Percentiles rank a stretch among this genome's conserved stretches.
Conservation (phyloP, 164 flowering plant species). For the Cinnamomum chago region DNA sequence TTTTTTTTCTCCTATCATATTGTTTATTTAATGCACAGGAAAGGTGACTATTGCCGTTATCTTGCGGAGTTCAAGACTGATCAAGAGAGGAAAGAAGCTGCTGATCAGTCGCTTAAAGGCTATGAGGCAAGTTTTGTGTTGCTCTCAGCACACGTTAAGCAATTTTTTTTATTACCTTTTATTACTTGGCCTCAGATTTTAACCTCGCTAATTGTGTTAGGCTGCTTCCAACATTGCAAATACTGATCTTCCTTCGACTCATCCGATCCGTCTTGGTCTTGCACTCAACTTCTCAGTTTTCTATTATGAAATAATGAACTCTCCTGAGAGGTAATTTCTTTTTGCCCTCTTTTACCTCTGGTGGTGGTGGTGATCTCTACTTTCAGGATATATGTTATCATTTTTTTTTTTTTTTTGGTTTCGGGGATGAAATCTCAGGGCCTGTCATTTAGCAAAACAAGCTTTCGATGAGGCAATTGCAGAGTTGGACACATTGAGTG, state of each 20-base stretch:
- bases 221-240: constrained; percentile 23
- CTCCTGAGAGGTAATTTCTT: constrained; percentile 17
- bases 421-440: constrained; percentile 7
- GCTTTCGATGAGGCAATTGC: constrained; percentile 28
- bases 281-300: constrained; percentile 23
- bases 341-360: no score
- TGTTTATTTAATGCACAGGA: constrained; percentile 14
- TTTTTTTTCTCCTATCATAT: neutral
- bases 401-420: no score
- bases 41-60: constrained; percentile 24
- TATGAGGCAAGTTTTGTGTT: constrained; percentile 10
- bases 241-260: constrained; percentile 25
- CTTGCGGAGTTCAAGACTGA: constrained; percentile 24
- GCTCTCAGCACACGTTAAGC: neutral
- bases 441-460: constrained; percentile 26
- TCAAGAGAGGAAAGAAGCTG: constrained; percentile 20
- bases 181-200: no score
- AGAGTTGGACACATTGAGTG: constrained; percentile 22
- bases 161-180: neutral
- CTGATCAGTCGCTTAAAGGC: constrained; percentile 21
- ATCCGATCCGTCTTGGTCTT: constrained; percentile 26
- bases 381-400: no score
- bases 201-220: neutral
- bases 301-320: constrained; percentile 23
- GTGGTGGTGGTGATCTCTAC: neutral